A percentile compares a stretch with the other conserved stretches of the same genome.
Evolutionary conservation across 371 early-diverging fungal genomes (phyloP).

Genomic region (Mycotypha africana): DNA sequence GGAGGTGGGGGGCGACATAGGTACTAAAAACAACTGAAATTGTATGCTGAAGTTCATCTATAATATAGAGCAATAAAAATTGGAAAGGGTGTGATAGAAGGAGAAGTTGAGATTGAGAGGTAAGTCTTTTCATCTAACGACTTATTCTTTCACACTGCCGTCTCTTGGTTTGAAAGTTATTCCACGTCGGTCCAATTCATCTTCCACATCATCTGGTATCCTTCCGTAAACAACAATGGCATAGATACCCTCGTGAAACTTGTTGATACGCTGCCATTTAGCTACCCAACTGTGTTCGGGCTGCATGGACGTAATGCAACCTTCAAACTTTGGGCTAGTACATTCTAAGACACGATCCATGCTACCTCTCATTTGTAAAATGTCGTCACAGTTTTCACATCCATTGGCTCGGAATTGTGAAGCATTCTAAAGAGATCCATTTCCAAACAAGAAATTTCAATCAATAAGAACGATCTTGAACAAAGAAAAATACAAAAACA

Average conservation of each 20-base stretch:
- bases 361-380: conserved; percentile 70
- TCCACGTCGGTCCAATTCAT: conserved; percentile 70
- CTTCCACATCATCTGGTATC: conserved; percentile 84
- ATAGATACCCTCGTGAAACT: conserved; percentile 81
- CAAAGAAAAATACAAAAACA: conserved; percentile 2
- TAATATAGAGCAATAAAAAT: not conserved
- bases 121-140: too few species aligned
- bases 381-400: conserved; percentile 91
- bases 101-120: not conserved
- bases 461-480: not conserved
- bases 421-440: conserved; percentile 43
- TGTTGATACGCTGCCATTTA: conserved; percentile 85
- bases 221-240: conserved; percentile 89
- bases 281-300: conserved; percentile 87
- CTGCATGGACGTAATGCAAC: conserved; percentile 59
- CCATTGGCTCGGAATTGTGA: conserved; percentile 77
- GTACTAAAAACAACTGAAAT: too few species aligned
- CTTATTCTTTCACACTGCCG: conserved; percentile 71
- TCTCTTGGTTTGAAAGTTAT: conserved; percentile 84
- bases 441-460: not conserved
- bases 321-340: conserved; percentile 86
- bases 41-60: not conserved
- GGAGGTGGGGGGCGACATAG: too few species aligned
- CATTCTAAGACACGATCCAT: conserved; percentile 74
- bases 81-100: too few species aligned